Conservation (phyloP, 176 grass and related monocot genomes). For the Oryza rufipogon region DNA sequence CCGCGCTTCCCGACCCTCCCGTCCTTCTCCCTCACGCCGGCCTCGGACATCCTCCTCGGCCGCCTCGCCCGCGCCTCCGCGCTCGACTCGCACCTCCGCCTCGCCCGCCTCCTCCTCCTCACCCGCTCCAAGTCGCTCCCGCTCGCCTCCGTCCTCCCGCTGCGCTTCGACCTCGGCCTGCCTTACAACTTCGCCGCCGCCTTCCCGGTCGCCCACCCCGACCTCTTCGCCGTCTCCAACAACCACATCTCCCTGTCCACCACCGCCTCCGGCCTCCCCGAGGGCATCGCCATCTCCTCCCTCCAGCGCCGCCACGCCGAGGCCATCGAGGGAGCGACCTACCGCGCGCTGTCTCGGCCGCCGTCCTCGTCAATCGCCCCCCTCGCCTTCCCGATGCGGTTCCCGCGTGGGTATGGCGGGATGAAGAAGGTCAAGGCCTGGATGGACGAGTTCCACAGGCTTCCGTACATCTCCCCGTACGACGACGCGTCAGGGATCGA, state of each 20-base stretch:
- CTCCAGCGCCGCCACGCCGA: conserved; percentile 68
- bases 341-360: conserved; percentile 63
- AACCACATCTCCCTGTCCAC: conserved; percentile 53
- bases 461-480: conserved; percentile 95
- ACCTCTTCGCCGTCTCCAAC: conserved; percentile 66
- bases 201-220: conserved; percentile 57
- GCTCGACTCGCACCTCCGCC: conserved; percentile 66
- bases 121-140: conserved; percentile 70
- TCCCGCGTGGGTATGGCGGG: conserved; percentile 82
- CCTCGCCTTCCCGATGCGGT: conserved; percentile 86
- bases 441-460: conserved; percentile 92
- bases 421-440: conserved; percentile 95
- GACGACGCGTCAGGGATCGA: conserved; percentile 75
- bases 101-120: conserved; percentile 84
- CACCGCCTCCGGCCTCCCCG: conserved; percentile 35
- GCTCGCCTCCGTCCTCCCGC: conserved; percentile 61
- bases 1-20: conserved; percentile 80
- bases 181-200: conserved; percentile 68
- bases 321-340: conserved; percentile 53
- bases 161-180: conserved; percentile 89
- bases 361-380: conserved; percentile 64
- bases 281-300: conserved; percentile 65
- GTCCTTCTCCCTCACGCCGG: conserved; percentile 69
- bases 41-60: conserved; percentile 55
- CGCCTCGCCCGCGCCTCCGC: conserved; percentile 49